Evolutionary conservation across 164 flowering plant genomes (phyloP).

Genomic region (Saururus chinensis): DNA sequence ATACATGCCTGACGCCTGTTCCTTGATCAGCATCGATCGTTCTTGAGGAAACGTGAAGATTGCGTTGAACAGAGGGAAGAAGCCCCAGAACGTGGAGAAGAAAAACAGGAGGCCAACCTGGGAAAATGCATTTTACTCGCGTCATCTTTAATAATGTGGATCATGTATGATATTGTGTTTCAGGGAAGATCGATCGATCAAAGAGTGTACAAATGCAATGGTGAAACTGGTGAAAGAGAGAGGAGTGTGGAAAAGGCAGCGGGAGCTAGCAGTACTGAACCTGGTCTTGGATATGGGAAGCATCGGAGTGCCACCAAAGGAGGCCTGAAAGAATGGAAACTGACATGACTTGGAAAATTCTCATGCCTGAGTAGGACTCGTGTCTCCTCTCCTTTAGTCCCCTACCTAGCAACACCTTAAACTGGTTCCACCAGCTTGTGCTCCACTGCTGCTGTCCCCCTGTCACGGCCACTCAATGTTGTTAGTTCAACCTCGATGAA

Average conservation of each 20-base stretch:
- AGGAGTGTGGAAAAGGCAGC: too few species aligned
- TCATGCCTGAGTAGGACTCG: conserved; percentile 69
- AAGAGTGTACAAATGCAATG: too few species aligned
- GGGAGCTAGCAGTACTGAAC: too few species aligned
- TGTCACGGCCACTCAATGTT: conserved; percentile 11
- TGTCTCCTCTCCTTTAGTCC: conserved; percentile 75
- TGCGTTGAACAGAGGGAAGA: conserved; percentile 81
- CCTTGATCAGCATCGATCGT: conserved; percentile 58
- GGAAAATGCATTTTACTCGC: too few species aligned
- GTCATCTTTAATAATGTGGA: too few species aligned
- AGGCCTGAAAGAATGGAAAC: conserved; percentile 76
- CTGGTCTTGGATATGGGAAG: conserved; percentile 79
- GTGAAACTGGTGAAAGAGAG: neutral
- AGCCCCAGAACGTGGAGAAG: conserved; percentile 95
- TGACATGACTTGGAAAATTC: conserved; percentile 74
- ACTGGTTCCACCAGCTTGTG: conserved; percentile 69
- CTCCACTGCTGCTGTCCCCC: conserved; percentile 44
- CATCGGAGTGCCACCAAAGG: conserved; percentile 80
- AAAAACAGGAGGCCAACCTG: conserved; percentile 89
- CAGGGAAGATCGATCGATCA: too few species aligned
- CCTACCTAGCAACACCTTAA: conserved; percentile 53
- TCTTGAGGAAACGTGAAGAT: conserved; percentile 91
- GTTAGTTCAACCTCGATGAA: too few species aligned
- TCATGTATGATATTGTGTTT: too few species aligned
- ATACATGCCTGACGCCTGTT: conserved; percentile 82